These are phyloP conservation scores for Pelargonium australe DNA, from an alignment of 441 rosid species.

Conservation along the genomic window DNA sequence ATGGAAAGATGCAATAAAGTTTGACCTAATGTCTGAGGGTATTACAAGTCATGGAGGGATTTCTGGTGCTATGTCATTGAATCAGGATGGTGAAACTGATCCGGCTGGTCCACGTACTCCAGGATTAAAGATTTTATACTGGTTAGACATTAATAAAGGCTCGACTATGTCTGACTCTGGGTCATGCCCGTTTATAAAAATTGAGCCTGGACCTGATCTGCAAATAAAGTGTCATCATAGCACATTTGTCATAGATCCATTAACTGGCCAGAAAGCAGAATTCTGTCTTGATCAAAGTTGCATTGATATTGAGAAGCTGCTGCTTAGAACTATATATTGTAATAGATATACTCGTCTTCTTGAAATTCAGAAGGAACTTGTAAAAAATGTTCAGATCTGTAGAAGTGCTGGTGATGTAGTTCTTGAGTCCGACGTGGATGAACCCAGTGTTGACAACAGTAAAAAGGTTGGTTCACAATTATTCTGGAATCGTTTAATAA, in stretches of 20 bases:
- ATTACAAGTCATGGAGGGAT: constrained; percentile 26
- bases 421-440: constrained; percentile 51
- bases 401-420: constrained; percentile 61
- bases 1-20: constrained; percentile 95
- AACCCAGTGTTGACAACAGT: constrained; percentile 37
- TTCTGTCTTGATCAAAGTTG: constrained; percentile 74
- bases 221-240: constrained; percentile 76
- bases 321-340: constrained; percentile 81
- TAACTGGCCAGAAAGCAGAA: constrained; percentile 71
- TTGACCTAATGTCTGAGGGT: constrained; percentile 73
- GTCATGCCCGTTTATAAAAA: constrained; percentile 62
- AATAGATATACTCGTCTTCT: constrained; percentile 87
- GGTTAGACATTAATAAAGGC: constrained; percentile 72
- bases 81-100: constrained; percentile 84
- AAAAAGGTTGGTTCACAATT: constrained; percentile 35
- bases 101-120: constrained; percentile 68
- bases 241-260: constrained; percentile 78
- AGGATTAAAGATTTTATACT: constrained; percentile 76
- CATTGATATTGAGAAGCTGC: constrained; percentile 83
- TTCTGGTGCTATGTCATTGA: constrained; percentile 42
- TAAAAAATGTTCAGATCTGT: constrained; percentile 58
- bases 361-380: constrained; percentile 86
- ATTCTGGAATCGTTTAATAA: constrained; percentile 12
- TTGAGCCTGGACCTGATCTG: constrained; percentile 82
- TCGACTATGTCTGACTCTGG: constrained; percentile 40